phyloP scores from a whole-genome alignment of 495 filamentous ascomycete species.

The Xylaria longipes region DNA sequence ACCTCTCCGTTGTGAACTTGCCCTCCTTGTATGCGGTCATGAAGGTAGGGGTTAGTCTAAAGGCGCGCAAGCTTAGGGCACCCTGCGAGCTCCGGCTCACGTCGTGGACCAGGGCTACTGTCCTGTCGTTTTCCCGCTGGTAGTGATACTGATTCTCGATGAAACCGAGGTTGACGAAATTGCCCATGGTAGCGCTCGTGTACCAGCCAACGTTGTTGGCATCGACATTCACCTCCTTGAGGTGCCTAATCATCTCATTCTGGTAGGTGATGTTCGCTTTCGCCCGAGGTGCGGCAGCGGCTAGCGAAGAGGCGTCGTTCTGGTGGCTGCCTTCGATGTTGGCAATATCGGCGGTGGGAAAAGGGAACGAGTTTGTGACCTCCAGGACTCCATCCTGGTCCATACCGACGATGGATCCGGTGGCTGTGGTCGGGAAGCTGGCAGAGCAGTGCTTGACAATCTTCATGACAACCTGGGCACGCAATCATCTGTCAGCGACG shows the following conservation, averaged over 20 bases:
- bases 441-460: constrained; percentile 92
- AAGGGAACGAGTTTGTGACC: constrained; percentile 93
- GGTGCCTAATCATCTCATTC: constrained; percentile 94
- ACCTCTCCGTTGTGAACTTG: constrained; percentile 97
- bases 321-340: constrained; percentile 75
- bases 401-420: constrained; percentile 91
- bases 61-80: constrained; percentile 86
- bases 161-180: constrained; percentile 92
- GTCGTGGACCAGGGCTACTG: constrained; percentile 94
- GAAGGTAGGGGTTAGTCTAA: constrained; percentile 85
- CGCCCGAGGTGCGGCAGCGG: constrained; percentile 86
- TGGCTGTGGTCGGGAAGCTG: constrained; percentile 86
- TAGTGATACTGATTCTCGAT: constrained; percentile 98
- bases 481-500: constrained; percentile 19
- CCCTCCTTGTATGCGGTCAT: constrained; percentile 93
- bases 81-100: constrained; percentile 93
- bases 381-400: constrained; percentile 82
- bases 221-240: constrained; percentile 97
- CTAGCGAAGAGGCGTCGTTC: constrained; percentile 76
- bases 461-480: constrained; percentile 86
- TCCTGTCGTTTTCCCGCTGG: constrained; percentile 93
- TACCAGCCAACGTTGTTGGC: constrained; percentile 99
- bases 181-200: constrained; percentile 97
- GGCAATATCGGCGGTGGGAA: constrained; percentile 80
- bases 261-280: constrained; percentile 91